Evolutionary conservation across 768 basidiomycete genomes (phyloP).

Genomic region (Auriculariales sp.): DNA sequence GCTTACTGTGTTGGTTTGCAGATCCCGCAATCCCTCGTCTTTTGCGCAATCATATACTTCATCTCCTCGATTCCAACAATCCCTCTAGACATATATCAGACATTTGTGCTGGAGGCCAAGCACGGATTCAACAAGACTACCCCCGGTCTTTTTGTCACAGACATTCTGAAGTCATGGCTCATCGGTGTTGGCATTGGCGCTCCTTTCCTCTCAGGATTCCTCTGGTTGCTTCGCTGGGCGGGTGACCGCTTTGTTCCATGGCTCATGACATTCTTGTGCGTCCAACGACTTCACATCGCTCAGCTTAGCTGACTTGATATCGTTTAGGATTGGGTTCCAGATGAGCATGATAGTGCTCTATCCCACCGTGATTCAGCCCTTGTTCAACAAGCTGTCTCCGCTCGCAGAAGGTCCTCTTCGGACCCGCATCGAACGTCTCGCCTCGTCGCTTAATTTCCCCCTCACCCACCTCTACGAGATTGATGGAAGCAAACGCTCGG

Average conservation of each 20-base stretch:
- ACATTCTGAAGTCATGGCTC: slow-evolving; percentile 68
- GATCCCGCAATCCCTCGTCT: slow-evolving; percentile 77
- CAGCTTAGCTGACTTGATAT: background rate
- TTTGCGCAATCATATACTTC: slow-evolving; percentile 52
- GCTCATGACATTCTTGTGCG: slow-evolving; percentile 86
- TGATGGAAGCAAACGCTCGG: slow-evolving; percentile 89
- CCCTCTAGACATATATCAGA: slow-evolving; percentile 70
- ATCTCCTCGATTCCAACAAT: slow-evolving; percentile 53
- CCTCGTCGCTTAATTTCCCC: slow-evolving; percentile 77
- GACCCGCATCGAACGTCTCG: slow-evolving; percentile 60
- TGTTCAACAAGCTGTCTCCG: slow-evolving; percentile 95
- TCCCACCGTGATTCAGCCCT: slow-evolving; percentile 79
- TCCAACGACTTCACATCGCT: slow-evolving; percentile 5
- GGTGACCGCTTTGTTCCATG: slow-evolving; percentile 86
- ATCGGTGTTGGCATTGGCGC: slow-evolving; percentile 59
- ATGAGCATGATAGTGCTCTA: slow-evolving; percentile 70
- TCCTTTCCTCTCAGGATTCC: slow-evolving; percentile 77
- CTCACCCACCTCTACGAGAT: slow-evolving; percentile 92
- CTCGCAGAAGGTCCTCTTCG: slow-evolving; percentile 67
- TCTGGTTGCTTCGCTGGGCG: slow-evolving; percentile 85
- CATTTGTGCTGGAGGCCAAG: slow-evolving; percentile 87
- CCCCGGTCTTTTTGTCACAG: slow-evolving; percentile 53
- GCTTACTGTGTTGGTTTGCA: slow-evolving; percentile 15
- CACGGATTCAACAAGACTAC: slow-evolving; percentile 98
- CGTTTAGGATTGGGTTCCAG: slow-evolving; percentile 60